Percentiles rank a stretch among this genome's conserved stretches.
Evolutionary conservation across 179 eudicot genomes (phyloP).

Genomic region (Silene coronaria): DNA sequence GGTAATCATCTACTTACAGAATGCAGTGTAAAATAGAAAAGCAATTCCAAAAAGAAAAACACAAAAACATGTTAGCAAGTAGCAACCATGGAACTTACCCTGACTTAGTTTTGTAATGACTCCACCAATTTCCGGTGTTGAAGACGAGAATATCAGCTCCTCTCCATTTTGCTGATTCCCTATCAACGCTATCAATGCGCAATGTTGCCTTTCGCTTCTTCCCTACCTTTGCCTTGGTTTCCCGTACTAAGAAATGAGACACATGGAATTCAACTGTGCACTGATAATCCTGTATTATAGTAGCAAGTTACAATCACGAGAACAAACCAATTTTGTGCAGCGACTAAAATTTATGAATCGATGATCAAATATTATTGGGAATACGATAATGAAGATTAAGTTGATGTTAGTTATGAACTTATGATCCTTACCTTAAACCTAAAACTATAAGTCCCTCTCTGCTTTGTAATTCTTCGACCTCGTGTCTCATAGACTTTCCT

Average conservation of each 20-base stretch:
- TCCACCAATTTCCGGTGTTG: constrained; percentile 99
- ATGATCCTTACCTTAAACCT: constrained; percentile 62
- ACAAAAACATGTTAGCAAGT: constrained; percentile 3
- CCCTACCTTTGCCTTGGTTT: constrained; percentile 80
- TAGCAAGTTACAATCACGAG: not conserved
- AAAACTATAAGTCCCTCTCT: constrained; percentile 66
- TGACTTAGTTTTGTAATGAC: constrained; percentile 74
- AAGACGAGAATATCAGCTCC: constrained; percentile 89
- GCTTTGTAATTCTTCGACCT: constrained; percentile 75
- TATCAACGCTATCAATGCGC: constrained; percentile 73
- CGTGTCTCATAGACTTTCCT: constrained; percentile 77
- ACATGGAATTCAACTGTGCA: constrained; percentile 87
- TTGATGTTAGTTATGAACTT: not conserved
- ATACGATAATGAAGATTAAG: too few species aligned
- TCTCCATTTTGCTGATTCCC: constrained; percentile 85
- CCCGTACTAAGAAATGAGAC: constrained; percentile 85
- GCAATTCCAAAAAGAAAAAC: not conserved
- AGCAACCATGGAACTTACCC: constrained; percentile 49
- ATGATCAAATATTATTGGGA: too few species aligned
- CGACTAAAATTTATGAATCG: not conserved
- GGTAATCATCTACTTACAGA: too few species aligned
- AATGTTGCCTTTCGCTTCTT: constrained; percentile 65
- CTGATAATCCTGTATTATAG: constrained; percentile 60
- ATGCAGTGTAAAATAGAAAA: not conserved
- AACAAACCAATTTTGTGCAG: not conserved